Evolutionary conservation across 768 basidiomycete species (phyloP).

Genomic region (Pholiota molesta): DNA sequence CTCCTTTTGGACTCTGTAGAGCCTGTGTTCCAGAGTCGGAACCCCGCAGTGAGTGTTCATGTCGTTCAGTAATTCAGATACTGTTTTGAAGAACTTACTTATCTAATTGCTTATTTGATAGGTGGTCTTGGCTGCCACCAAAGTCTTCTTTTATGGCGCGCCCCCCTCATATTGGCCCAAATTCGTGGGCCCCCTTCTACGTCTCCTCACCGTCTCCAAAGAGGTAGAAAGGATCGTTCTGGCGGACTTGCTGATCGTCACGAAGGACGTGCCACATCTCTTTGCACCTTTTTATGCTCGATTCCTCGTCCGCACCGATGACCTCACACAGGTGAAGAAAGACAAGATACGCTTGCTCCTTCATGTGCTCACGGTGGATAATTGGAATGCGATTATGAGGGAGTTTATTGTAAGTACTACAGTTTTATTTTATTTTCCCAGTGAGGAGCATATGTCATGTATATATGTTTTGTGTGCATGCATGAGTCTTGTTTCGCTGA

Average conservation of each 20-base stretch:
- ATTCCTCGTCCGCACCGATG: constrained; percentile 72
- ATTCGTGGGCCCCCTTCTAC: constrained; percentile 72
- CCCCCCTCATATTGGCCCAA: constrained; percentile 57
- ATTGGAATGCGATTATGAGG: constrained; percentile 68
- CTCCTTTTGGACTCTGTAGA: constrained; percentile 72
- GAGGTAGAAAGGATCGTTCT: constrained; percentile 80
- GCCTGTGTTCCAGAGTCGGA: constrained; percentile 82
- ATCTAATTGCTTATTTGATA: constrained; percentile 27
- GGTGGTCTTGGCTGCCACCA: constrained; percentile 81
- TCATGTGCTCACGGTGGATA: constrained; percentile 65
- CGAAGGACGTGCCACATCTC: constrained; percentile 60
- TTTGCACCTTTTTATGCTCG: constrained; percentile 64
- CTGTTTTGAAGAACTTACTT: background rate
- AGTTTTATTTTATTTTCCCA: too few species aligned
- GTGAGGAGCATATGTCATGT: background rate
- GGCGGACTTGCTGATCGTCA: constrained; percentile 69
- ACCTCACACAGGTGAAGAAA: constrained; percentile 66
- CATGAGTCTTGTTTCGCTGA: background rate
- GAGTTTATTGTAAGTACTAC: constrained; percentile 77
- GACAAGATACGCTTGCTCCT: constrained; percentile 78
- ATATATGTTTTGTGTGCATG: background rate
- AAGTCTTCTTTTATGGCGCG: constrained; percentile 74
- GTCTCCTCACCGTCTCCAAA: constrained; percentile 66
- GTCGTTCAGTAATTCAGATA: background rate
- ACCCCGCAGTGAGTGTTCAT: constrained; percentile 73